Conservation (phyloP, 768 basidiomycete genomes). For the Naganishia antarctica region DNA sequence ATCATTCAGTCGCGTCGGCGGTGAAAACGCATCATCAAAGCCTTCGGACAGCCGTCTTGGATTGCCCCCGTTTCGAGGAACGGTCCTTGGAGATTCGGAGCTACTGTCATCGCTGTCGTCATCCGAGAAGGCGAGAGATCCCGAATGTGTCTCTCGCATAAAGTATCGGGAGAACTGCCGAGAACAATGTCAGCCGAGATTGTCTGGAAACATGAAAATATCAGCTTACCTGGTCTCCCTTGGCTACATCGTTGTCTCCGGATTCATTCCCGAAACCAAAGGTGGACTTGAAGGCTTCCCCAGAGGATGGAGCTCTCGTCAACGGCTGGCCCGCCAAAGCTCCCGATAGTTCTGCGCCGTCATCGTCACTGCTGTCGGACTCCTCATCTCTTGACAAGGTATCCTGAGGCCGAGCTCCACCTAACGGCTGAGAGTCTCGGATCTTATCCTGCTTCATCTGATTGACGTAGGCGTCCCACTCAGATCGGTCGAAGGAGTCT, state of each 20-base stretch:
- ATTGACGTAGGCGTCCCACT: slow-evolving; percentile 89
- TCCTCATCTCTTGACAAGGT: slow-evolving; percentile 35
- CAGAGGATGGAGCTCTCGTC: slow-evolving; percentile 22
- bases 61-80: slow-evolving; percentile 6
- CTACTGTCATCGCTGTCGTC: slow-evolving; percentile 37
- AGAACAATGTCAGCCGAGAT: neutral
- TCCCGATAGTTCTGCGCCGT: slow-evolving; percentile 24
- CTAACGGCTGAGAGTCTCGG: slow-evolving; percentile 71
- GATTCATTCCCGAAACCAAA: slow-evolving; percentile 24
- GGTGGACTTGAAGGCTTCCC: slow-evolving; percentile 14
- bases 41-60: slow-evolving; percentile 17
- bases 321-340: slow-evolving; percentile 25
- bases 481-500: slow-evolving; percentile 65
- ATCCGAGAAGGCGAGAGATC: slow-evolving; percentile 33
- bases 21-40: slow-evolving; percentile 27
- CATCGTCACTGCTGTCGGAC: slow-evolving; percentile 31
- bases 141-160: slow-evolving; percentile 35
- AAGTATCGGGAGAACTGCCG: slow-evolving; percentile 80
- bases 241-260: slow-evolving; percentile 11
- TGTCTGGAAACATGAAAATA: slow-evolving; percentile 51
- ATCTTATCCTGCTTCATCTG: slow-evolving; percentile 80
- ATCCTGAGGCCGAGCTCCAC: slow-evolving; percentile 54
- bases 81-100: slow-evolving; percentile 22
- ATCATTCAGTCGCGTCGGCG: slow-evolving; percentile 12
- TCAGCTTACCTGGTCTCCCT: slow-evolving; percentile 56